Evolutionary conservation across 2,329 filamentous ascomycete genomes (phyloP).

Genomic region (Penicillium sumatraense): DNA sequence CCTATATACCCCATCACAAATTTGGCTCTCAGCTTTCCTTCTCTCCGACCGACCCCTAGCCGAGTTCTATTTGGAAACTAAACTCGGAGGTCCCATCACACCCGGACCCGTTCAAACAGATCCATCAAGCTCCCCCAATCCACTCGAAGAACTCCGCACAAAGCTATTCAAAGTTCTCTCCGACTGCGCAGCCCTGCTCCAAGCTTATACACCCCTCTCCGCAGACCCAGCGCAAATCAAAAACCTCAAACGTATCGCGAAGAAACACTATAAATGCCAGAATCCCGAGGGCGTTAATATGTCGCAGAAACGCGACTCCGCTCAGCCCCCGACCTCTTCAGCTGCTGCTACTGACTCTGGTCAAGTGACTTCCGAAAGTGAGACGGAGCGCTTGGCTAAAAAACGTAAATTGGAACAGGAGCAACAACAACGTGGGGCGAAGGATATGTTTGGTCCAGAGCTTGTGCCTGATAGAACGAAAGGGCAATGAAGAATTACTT

Average conservation of each 20-base stretch:
- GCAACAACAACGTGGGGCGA: constrained; percentile 23
- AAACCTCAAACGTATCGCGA: constrained; percentile 51
- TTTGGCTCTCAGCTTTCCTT: constrained; percentile 81
- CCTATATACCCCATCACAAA: constrained; percentile 91
- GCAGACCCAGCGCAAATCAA: constrained; percentile 47
- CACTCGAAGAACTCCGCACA: constrained; percentile 37
- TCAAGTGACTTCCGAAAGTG: constrained; percentile 37
- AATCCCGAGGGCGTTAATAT: constrained; percentile 54
- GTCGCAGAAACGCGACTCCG: constrained; percentile 47
- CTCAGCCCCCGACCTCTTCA: constrained; percentile 29
- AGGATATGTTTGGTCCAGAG: constrained; percentile 44
- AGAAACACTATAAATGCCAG: constrained; percentile 55
- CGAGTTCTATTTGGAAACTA: constrained; percentile 50
- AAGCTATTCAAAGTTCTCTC: constrained; percentile 44
- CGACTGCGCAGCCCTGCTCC: constrained; percentile 45
- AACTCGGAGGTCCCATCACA: constrained; percentile 38
- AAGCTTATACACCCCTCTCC: constrained; percentile 43
- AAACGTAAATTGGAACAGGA: constrained; percentile 44
- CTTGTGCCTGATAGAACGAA: constrained; percentile 40
- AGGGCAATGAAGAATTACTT: constrained; percentile 12
- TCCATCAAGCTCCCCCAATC: constrained; percentile 19
- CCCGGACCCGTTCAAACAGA: constrained; percentile 11
- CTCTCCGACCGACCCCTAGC: constrained; percentile 67
- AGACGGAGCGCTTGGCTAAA: constrained; percentile 44
- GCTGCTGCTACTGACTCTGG: constrained; percentile 25